Evolutionary conservation across 2,329 filamentous ascomycete genomes (phyloP).

Genomic region (Chaetomium globosum): DNA sequence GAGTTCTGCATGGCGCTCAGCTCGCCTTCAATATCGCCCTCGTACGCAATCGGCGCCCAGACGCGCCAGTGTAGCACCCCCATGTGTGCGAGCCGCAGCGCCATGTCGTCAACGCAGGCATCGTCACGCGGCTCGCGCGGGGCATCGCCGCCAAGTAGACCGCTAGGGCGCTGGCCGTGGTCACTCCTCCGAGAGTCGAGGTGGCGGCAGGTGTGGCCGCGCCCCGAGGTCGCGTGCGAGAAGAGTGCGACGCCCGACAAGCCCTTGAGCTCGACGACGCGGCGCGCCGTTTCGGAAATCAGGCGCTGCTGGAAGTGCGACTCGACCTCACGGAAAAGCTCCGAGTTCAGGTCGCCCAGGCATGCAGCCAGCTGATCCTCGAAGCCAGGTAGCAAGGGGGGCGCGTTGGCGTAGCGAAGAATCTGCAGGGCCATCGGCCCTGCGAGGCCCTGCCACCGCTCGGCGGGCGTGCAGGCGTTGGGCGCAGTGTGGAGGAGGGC

Average conservation of each 20-base stretch:
- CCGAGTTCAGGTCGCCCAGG: constrained; percentile 48
- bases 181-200: constrained; percentile 39
- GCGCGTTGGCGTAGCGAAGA: constrained; percentile 58
- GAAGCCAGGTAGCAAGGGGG: constrained; percentile 49
- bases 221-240: constrained; percentile 57
- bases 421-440: constrained; percentile 61
- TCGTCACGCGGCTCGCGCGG: constrained; percentile 54
- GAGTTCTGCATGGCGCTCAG: constrained; percentile 14
- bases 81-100: constrained; percentile 78
- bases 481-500: constrained; percentile 58
- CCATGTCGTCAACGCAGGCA: constrained; percentile 65
- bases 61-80: constrained; percentile 87
- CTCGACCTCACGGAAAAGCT: constrained; percentile 55
- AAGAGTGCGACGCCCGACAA: constrained; percentile 59
- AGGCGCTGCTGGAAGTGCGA: constrained; percentile 53
- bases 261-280: constrained; percentile 56
- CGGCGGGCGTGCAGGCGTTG: constrained; percentile 46
- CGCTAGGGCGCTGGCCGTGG: constrained; percentile 39
- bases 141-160: constrained; percentile 41
- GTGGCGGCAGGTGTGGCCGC: constrained; percentile 46
- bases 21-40: constrained; percentile 44
- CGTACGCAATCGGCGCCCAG: constrained; percentile 77
- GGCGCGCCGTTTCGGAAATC: constrained; percentile 51
- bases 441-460: constrained; percentile 57
- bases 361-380: constrained; percentile 54